Conservation (phyloP, 257 asterid species). For the Jacaranda copaia region DNA sequence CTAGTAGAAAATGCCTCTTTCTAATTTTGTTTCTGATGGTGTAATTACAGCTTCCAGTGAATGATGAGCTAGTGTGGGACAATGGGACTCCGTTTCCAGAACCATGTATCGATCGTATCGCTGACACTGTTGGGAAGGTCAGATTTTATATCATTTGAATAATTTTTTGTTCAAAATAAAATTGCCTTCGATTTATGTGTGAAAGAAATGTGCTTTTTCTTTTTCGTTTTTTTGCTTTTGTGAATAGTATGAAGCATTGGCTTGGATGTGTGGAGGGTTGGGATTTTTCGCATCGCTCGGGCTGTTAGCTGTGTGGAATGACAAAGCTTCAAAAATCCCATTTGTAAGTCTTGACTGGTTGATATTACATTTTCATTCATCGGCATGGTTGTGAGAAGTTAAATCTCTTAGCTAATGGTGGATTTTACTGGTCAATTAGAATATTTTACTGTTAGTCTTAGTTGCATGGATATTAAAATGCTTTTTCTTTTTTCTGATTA, state of each 20-base stretch:
- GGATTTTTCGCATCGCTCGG: slow-evolving; percentile 63
- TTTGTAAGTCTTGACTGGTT: slow-evolving; percentile 54
- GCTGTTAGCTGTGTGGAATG: slow-evolving; percentile 67
- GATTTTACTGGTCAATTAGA: neutral
- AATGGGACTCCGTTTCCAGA: slow-evolving; percentile 73
- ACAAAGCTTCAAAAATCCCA: slow-evolving; percentile 71
- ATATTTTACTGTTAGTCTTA: neutral
- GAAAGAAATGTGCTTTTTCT: neutral
- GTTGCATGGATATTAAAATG: too few relatives aligned
- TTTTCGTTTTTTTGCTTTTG: neutral
- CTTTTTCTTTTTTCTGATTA: too few relatives aligned
- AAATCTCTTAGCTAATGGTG: neutral
- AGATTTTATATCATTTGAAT: neutral
- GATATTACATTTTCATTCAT: neutral
- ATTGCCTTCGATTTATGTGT: neutral
- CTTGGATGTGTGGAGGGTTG: slow-evolving; percentile 72
- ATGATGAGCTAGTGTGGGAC: slow-evolving; percentile 78
- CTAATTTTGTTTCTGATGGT: neutral
- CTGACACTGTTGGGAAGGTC: slow-evolving; percentile 82
- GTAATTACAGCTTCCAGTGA: slow-evolving; percentile 54
- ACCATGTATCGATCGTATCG: slow-evolving; percentile 81
- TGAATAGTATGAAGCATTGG: slow-evolving; percentile 69
- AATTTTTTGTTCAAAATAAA: neutral
- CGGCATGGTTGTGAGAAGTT: neutral
- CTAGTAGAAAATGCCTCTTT: neutral